Evolutionary conservation across 1,284 basidiomycete species (phyloP), one percentile per base, ranked within the genome.

Genomic region (Marasmius sp.): DNA sequence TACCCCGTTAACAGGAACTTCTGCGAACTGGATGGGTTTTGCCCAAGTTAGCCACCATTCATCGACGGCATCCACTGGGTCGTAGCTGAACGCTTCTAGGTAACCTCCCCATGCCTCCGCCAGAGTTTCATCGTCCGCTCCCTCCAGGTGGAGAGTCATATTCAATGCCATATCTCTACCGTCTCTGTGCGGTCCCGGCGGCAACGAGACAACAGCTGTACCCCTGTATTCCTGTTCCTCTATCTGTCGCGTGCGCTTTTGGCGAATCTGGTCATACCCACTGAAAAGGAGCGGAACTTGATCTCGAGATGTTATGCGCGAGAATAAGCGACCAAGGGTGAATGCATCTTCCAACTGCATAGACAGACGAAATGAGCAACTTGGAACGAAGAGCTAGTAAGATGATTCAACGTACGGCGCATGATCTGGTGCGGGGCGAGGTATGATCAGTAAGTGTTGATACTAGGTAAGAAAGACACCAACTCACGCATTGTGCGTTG

Each of bases 1-100:
- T 36, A 14, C 12, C 12, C 34, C 33, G 37, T 54, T 37, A 14
- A 27, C 20, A n/a, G 52, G 11, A 38, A 27, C 27, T 27, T 27
- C 27, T 5, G 5, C 27, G 27, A 27, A 27, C 27, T 54, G 52
- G 6, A 54, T 16, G 8, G 52, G 52, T 37, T 37, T 36, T n/a
- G 52, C 66, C 64, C 65, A 66, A 45, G 59, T 65, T 39, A 69
- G 22, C 66, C 64, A 68, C 66, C 66, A 71, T 58, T 72, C 69
- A 20, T 63, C 66, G 3, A 72, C 67, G 27, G 66, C 69, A 18
- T 70, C 65, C 39, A 63, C 57, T 4, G 68, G 61, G 36, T 69
- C 66, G 37, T 65, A 67, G 45, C 66, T 62, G 56, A 69, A 67
- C 47, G 66, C 66, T 5, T 43, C 37, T 12, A 66, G 27, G 27